Conservation (phyloP, 2,329 filamentous ascomycete species). For the Paracoccidioides brasiliensis region DNA sequence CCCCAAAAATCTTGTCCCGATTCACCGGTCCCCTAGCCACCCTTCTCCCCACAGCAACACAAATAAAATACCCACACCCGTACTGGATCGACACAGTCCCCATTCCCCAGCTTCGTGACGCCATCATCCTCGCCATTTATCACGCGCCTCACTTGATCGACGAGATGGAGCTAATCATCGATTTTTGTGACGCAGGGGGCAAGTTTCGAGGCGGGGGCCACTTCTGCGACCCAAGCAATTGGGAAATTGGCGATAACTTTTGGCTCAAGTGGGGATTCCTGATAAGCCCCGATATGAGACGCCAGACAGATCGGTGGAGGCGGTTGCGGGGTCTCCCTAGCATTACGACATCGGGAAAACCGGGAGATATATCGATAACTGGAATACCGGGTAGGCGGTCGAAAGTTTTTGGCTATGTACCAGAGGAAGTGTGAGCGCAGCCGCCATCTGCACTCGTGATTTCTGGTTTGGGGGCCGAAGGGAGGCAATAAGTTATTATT, state of each 20-base stretch:
- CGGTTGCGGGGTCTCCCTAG: not conserved
- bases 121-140: not conserved
- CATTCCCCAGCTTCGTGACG: not conserved
- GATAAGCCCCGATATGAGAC: not conserved
- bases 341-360: not conserved
- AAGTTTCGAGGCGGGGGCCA: not conserved
- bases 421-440: not conserved
- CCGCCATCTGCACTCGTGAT: not conserved
- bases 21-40: not conserved
- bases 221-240: conserved; percentile 1
- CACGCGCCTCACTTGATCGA: not conserved
- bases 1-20: conserved; percentile 1
- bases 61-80: not conserved
- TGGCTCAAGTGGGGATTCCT: conserved; percentile 2
- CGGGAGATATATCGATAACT: not conserved
- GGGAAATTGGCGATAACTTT: conserved; percentile 2
- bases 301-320: conserved; percentile 1
- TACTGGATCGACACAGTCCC: conserved; percentile 2
- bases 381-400: not conserved
- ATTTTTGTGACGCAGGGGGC: not conserved
- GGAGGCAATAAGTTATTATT: not conserved
- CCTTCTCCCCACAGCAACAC: not conserved
- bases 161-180: conserved; percentile 1
- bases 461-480: not conserved
- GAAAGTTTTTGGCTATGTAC: not conserved